Conservation (phyloP, 75 land plant genomes). For the Sequoia sempervirens region DNA sequence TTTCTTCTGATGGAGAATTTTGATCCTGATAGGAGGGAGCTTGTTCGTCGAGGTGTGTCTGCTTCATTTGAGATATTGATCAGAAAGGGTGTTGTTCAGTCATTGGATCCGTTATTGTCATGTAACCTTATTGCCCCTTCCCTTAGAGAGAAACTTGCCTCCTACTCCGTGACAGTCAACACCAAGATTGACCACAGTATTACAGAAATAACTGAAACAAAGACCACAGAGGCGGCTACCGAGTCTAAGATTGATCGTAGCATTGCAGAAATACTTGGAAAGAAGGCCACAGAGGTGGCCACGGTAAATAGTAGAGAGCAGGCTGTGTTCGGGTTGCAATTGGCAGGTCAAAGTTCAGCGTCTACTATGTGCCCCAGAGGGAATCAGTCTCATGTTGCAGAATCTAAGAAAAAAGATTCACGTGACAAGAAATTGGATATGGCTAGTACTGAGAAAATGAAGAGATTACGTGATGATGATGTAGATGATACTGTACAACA, state of each 20-base stretch:
- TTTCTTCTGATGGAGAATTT: conserved; percentile 74
- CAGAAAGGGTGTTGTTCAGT: conserved; percentile 67
- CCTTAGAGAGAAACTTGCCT: conserved; percentile 54
- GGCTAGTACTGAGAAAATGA: neutral
- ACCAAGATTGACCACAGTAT: conserved; percentile 15
- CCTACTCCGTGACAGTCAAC: conserved; percentile 14
- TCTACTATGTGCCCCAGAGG: neutral
- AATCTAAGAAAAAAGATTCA: neutral
- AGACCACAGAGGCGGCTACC: neutral
- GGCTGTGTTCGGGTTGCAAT: neutral
- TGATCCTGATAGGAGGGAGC: conserved; percentile 52
- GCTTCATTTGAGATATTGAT: conserved; percentile 52
- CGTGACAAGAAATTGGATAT: neutral
- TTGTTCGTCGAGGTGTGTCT: conserved; percentile 51
- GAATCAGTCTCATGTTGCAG: neutral
- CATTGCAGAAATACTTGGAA: neutral
- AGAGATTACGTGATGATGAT: neutral
- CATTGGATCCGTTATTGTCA: conserved; percentile 50
- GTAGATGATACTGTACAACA: conserved; percentile 1
- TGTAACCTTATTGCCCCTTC: conserved; percentile 37
- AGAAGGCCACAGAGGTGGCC: neutral
- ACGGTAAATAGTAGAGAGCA: neutral
- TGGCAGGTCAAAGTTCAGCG: neutral
- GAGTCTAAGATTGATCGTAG: conserved; percentile 11
- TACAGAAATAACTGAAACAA: neutral